A percentile compares a stretch with the other conserved stretches of the same genome.
Evolutionary conservation across 2,329 filamentous ascomycete species (phyloP).

Genomic region (Ophiobolus disseminans): DNA sequence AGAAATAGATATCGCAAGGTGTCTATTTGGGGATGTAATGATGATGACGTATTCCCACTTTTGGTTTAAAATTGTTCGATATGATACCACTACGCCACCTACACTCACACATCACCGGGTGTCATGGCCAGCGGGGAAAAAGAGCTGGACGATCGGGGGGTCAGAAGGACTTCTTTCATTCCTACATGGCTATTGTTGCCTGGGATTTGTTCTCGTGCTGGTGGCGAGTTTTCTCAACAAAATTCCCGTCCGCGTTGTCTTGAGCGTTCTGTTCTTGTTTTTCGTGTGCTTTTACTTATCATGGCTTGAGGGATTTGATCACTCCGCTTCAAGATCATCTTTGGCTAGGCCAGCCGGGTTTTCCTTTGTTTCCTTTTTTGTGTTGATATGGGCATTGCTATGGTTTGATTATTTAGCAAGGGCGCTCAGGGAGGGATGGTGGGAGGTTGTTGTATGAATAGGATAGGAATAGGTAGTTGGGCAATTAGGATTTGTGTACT

Average conservation of each 20-base stretch:
- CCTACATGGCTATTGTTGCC: background rate
- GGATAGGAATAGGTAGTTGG: background rate
- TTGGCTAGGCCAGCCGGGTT: slow-evolving; percentile 31
- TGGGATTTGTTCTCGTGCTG: background rate
- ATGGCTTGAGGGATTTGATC: slow-evolving; percentile 6
- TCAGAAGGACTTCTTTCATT: slow-evolving; percentile 25
- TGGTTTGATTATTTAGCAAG: slow-evolving; percentile 1
- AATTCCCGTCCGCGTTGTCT: background rate
- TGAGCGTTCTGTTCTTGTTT: slow-evolving; percentile 3
- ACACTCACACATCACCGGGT: background rate
- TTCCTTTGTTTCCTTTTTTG: slow-evolving; percentile 24
- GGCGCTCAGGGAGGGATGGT: background rate
- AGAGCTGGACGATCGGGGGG: slow-evolving; percentile 42
- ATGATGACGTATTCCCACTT: slow-evolving; percentile 21
- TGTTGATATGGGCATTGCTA: background rate
- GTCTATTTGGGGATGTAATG: slow-evolving; percentile 2
- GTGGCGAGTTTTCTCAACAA: background rate
- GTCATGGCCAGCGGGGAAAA: background rate
- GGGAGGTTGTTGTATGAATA: slow-evolving; percentile 2
- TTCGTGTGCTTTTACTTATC: slow-evolving; percentile 10
- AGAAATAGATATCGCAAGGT: slow-evolving; percentile 31
- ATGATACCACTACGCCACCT: slow-evolving; percentile 24
- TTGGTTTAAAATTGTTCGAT: slow-evolving; percentile 23
- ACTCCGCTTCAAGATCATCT: slow-evolving; percentile 15
- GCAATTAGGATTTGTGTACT: background rate